phyloP scores from a whole-genome alignment of 1,284 basidiomycete species.

The Phenoliferia sp. region DNA sequence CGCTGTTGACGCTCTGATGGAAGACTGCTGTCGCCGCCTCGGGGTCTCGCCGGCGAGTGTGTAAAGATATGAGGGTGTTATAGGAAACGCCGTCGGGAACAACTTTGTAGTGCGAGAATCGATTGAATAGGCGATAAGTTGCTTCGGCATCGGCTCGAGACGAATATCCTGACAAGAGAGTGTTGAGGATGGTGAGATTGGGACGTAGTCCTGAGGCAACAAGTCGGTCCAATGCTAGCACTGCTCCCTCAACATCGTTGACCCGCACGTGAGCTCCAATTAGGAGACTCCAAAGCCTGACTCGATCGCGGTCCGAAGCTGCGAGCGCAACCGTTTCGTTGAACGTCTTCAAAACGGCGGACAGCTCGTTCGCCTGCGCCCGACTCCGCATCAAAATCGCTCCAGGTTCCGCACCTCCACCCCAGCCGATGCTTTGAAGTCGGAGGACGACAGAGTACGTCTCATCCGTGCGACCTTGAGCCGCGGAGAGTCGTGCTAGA shows the following conservation, averaged over 20 bases:
- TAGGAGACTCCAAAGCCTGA: slow-evolving; percentile 15
- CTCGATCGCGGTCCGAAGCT: slow-evolving; percentile 11
- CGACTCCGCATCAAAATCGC: background rate
- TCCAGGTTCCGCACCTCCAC: background rate
- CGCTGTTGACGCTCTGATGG: slow-evolving; percentile 57
- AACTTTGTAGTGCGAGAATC: slow-evolving; percentile 52
- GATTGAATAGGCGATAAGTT: slow-evolving; percentile 56
- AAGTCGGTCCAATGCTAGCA: slow-evolving; percentile 10
- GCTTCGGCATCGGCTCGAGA: slow-evolving; percentile 51
- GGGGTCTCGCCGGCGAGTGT: slow-evolving; percentile 63
- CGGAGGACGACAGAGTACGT: background rate
- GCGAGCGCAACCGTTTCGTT: background rate
- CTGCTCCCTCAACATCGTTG: slow-evolving; percentile 22
- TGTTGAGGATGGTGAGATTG: slow-evolving; percentile 15
- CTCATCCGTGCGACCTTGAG: slow-evolving; percentile 4
- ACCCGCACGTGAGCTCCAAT: slow-evolving; percentile 12
- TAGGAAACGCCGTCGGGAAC: slow-evolving; percentile 57
- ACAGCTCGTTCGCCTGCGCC: background rate
- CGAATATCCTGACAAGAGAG: slow-evolving; percentile 57
- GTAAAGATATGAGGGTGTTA: slow-evolving; percentile 63
- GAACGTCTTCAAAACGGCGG: slow-evolving; percentile 1
- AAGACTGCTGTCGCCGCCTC: slow-evolving; percentile 64
- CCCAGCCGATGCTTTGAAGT: background rate
- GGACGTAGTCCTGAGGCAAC: slow-evolving; percentile 1
- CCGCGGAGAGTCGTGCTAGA: slow-evolving; percentile 3